phyloP scores from a whole-genome alignment of 768 basidiomycete genomes.

The Psilocybe azurescens region DNA sequence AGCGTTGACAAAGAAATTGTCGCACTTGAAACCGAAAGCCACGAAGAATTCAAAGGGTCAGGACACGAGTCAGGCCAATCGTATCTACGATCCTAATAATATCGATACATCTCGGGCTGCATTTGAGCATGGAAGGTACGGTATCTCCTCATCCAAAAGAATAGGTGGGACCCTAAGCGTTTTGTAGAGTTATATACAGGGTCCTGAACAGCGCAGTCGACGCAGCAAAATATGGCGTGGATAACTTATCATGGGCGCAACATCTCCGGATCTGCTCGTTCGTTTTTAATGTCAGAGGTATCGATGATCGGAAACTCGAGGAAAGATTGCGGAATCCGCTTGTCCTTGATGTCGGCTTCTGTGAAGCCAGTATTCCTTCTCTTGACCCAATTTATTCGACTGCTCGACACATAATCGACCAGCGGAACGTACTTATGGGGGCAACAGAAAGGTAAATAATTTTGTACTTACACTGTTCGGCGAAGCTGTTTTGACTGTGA shows the following conservation, averaged over 20 bases:
- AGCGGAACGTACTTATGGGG: constrained; percentile 23
- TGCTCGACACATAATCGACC: constrained; percentile 28
- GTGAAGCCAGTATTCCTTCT: constrained; percentile 36
- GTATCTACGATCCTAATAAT: constrained; percentile 32
- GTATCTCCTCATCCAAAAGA: neutral
- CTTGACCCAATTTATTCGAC: constrained; percentile 19
- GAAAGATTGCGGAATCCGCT: constrained; percentile 28
- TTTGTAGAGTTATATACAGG: constrained; percentile 26
- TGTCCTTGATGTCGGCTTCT: constrained; percentile 38
- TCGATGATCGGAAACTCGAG: constrained; percentile 25
- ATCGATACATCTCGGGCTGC: constrained; percentile 36
- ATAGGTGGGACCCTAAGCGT: neutral
- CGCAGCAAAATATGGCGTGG: constrained; percentile 25
- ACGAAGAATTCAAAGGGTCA: constrained; percentile 35
- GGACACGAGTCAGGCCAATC: constrained; percentile 51
- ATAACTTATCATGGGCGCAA: constrained; percentile 25
- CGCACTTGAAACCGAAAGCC: constrained; percentile 41
- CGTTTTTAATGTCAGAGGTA: constrained; percentile 30
- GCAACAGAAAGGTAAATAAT: constrained; percentile 18
- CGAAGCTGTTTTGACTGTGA: neutral
- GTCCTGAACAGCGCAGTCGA: constrained; percentile 24
- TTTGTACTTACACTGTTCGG: neutral
- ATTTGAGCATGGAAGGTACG: constrained; percentile 56
- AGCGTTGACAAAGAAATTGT: constrained; percentile 43
- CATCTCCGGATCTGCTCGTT: constrained; percentile 29